phyloP scores from a whole-genome alignment of 1,284 basidiomycete genomes.

The Cutaneotrichosporon daszewskae region DNA sequence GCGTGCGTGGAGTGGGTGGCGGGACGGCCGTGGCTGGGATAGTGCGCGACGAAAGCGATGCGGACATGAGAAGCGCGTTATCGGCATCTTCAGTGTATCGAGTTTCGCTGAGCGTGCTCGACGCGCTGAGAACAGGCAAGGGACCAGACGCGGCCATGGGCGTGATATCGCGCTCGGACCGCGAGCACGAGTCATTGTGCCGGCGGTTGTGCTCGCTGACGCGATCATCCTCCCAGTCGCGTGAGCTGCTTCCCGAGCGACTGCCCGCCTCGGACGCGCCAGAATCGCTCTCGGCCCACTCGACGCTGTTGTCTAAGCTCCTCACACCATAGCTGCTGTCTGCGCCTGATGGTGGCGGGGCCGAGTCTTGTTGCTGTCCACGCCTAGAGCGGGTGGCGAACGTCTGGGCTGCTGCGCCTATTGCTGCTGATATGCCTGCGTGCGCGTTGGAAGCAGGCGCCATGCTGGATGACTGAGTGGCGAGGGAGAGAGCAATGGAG shows the following conservation, averaged over 20 bases:
- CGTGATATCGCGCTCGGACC: no score
- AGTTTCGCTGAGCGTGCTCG: no score
- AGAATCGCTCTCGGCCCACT: slow-evolving; percentile 1
- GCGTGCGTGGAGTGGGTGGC: background rate
- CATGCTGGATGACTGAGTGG: no score
- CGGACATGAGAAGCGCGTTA: no score
- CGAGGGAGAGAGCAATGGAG: no score
- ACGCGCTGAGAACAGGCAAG: no score
- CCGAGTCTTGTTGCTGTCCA: background rate
- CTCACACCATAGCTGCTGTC: slow-evolving; percentile 30
- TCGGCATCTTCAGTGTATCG: no score
- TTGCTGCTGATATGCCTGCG: slow-evolving; percentile 11
- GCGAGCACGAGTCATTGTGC: background rate
- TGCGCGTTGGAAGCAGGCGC: background rate
- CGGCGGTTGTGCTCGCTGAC: background rate
- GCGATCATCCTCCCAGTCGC: background rate
- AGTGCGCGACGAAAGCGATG: no score
- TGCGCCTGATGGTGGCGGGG: slow-evolving; percentile 12
- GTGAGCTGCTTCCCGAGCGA: background rate
- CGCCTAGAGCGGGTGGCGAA: slow-evolving; percentile 14
- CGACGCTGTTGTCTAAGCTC: slow-evolving; percentile 22
- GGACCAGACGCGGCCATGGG: no score
- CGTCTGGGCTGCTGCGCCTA: slow-evolving; percentile 6
- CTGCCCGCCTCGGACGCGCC: background rate
- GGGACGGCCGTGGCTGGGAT: no score